These are phyloP conservation scores for Umbelopsis sp. DNA, from an alignment of 371 early-diverging fungal genomes.

Conservation along the genomic window DNA sequence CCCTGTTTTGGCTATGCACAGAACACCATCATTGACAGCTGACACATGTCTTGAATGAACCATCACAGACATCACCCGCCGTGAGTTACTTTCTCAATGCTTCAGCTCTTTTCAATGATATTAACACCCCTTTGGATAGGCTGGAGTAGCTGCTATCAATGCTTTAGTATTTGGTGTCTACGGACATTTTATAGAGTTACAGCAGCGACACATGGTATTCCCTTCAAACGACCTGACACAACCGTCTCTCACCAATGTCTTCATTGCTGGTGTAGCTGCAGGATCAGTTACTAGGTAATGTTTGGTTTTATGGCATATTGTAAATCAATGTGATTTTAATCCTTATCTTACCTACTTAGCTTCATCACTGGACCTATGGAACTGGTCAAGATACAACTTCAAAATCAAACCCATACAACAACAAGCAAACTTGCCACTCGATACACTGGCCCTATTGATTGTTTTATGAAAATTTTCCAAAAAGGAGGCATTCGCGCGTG, in stretches of 20 bases:
- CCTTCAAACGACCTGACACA: conserved; percentile 28
- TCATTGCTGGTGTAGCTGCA: conserved; percentile 66
- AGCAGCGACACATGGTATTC: conserved; percentile 31
- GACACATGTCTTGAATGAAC: background rate
- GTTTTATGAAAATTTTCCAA: conserved; percentile 56
- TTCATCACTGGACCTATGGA: conserved; percentile 69
- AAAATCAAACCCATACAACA: conserved; percentile 50
- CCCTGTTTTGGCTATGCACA: background rate
- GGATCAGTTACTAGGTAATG: conserved; percentile 65
- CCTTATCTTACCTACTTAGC: conserved; percentile 26
- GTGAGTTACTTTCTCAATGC: conserved; percentile 32
- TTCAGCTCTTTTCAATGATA: too few relatives aligned
- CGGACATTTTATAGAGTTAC: conserved; percentile 55
- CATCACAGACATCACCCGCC: conserved; percentile 53
- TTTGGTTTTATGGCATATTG: too few relatives aligned
- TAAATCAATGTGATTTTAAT: background rate
- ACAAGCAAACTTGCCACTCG: conserved; percentile 14
- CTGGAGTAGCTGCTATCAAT: conserved; percentile 68
- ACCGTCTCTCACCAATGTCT: conserved; percentile 49
- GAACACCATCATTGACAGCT: conserved; percentile 1
- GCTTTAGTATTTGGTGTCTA: conserved; percentile 73
- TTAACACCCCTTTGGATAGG: conserved; percentile 36
- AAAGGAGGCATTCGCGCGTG: conserved; percentile 67
- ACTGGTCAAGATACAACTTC: conserved; percentile 66
- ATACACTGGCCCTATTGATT: conserved; percentile 63